Percentiles rank a stretch among this genome's conserved stretches.
Evolutionary conservation across 441 rosid species (phyloP).

Genomic region (Pelargonium exstipulatum): DNA sequence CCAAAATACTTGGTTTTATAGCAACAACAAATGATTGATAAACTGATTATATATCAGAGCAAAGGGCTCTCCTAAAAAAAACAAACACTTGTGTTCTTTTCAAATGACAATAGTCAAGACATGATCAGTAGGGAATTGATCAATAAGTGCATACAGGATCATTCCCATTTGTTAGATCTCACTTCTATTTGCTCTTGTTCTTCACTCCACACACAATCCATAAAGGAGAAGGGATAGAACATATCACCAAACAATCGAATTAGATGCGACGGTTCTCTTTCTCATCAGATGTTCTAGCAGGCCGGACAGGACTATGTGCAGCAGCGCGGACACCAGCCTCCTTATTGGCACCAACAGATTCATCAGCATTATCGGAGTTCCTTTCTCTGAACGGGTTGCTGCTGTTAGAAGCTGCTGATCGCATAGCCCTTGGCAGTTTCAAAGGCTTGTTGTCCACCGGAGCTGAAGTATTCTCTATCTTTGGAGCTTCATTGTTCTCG

Average conservation of each 20-base stretch:
- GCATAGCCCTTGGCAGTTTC: constrained; percentile 83
- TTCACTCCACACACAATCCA: neutral
- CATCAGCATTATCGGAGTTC: constrained; percentile 54
- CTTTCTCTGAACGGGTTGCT: constrained; percentile 66
- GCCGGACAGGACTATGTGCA: constrained; percentile 39
- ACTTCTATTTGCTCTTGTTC: neutral
- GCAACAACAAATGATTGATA: no score
- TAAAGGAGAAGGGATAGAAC: neutral
- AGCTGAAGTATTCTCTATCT: constrained; percentile 30
- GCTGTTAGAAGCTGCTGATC: constrained; percentile 51
- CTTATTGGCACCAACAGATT: constrained; percentile 29
- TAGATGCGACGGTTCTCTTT: constrained; percentile 64
- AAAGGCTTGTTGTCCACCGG: constrained; percentile 37
- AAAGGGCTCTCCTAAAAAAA: neutral
- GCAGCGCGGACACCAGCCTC: constrained; percentile 30
- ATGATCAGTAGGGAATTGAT: constrained; percentile 7
- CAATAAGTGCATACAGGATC: constrained; percentile 5
- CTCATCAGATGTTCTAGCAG: constrained; percentile 51
- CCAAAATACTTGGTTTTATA: no score
- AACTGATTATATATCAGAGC: neutral
- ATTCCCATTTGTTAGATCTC: neutral
- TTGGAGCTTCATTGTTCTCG: constrained; percentile 6
- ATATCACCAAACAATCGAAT: constrained; percentile 2
- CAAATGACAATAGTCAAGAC: neutral
- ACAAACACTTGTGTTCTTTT: neutral